Evolutionary conservation across 2,329 filamentous ascomycete genomes (phyloP), one percentile per base, ranked within the genome.

Genomic region (Colletotrichum eleusines): DNA sequence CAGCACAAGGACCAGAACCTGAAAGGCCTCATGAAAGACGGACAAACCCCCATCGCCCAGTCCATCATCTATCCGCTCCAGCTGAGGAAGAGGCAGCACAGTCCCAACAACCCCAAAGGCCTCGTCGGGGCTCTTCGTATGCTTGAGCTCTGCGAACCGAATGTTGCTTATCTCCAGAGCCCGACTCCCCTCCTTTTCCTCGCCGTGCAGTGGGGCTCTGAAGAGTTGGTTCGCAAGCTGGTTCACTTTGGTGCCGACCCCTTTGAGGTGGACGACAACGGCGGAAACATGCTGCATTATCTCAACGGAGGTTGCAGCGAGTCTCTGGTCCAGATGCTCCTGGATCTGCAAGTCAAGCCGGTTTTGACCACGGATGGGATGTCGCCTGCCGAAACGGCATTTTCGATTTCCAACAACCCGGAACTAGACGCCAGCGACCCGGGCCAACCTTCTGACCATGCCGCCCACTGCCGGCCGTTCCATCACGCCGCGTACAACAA

Each of bases 1-100:
- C 74, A 78, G 4, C 50, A 60, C 26, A 77, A 73, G 35, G 50
- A 73, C 2, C 53, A 74, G 11, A 81, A 81, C 63, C 65, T 82
- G 20, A 69, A 55, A 9, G 73, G 66, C 1, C 40, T 63, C 1
- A 77, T 72, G 28, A 68, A 63, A 1, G 33, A 64, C 2, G 77
- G 76, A 3, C 61, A 66, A n/a, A 80, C 80, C 0, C 81, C 81
- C 1, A 66, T 81, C 3, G 76, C 74, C 4, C 74, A 80, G 57
- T 77, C 80, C 3, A 75, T 82, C 51, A 54, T 55, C 23, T 72
- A 66, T 16, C 50, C 62, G 7, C 58, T 73, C 14, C 20, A 42
- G 31, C 35, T 42, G 14, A 53, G 51, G 55, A 50, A 26, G 1
- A 26, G 44, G 16, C 3, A 18, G 0, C 20, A 14, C 11, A 16